A percentile compares a stretch with the other conserved stretches of the same genome.
These are phyloP conservation scores for Neurospora africana DNA, from an alignment of 495 filamentous ascomycete genomes.

Conservation along the genomic window DNA sequence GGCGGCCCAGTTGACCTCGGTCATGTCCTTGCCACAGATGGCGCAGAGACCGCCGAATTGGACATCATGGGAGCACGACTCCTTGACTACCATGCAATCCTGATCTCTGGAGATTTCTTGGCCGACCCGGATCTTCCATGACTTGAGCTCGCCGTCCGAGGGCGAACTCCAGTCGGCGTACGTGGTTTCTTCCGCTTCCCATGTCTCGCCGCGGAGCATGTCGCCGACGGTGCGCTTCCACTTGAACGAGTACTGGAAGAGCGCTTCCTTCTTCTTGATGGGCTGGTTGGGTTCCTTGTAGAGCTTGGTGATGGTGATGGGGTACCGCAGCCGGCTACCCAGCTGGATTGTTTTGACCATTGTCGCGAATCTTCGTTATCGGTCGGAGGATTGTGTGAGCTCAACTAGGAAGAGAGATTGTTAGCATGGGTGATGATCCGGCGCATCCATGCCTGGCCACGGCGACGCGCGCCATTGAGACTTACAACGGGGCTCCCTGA, in stretches of 20 bases:
- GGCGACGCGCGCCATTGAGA: neutral
- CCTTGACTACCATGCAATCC: conserved; percentile 68
- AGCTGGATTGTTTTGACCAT: conserved; percentile 34
- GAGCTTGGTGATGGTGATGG: conserved; percentile 85
- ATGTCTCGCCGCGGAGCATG: conserved; percentile 53
- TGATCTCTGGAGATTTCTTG: conserved; percentile 49
- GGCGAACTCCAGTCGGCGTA: conserved; percentile 71
- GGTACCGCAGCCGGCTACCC: conserved; percentile 66
- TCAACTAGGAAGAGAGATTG: neutral
- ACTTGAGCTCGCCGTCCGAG: conserved; percentile 62
- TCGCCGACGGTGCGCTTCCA: conserved; percentile 65
- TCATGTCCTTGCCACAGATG: conserved; percentile 96
- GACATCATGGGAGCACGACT: conserved; percentile 81
- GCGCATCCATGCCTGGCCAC: neutral
- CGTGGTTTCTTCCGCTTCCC: conserved; percentile 46
- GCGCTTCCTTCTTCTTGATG: conserved; percentile 60
- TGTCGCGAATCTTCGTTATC: neutral
- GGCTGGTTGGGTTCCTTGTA: conserved; percentile 64
- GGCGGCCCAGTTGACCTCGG: conserved; percentile 44
- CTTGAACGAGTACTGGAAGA: conserved; percentile 77
- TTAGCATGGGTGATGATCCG: neutral
- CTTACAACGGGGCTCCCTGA: conserved; percentile 16
- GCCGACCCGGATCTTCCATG: conserved; percentile 67
- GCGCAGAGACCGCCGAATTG: conserved; percentile 87
- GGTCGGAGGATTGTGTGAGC: neutral